Percentiles rank a stretch among this genome's conserved stretches.
These are phyloP conservation scores for Angomonas ambiguus DNA, from an alignment of 208 protist species.

Conservation along the genomic window DNA sequence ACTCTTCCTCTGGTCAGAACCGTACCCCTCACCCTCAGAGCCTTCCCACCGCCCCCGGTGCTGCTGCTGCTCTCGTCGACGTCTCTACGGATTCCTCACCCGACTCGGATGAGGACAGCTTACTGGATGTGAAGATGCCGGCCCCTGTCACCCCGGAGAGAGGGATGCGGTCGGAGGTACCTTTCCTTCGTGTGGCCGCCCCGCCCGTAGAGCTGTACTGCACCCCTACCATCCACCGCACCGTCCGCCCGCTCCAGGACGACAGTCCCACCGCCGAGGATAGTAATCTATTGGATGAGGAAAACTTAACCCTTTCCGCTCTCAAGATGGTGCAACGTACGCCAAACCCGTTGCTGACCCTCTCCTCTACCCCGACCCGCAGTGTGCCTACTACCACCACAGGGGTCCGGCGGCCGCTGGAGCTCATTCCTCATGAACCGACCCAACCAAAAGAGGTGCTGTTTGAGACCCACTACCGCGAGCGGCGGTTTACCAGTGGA, in stretches of 20 bases:
- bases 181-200: background rate
- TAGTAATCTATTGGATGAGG: background rate
- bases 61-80: background rate
- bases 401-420: background rate
- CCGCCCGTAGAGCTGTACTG: background rate
- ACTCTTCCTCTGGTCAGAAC: background rate
- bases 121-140: background rate
- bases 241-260: too few species aligned
- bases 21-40: background rate
- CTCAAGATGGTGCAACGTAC: constrained; percentile 3
- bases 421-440: background rate
- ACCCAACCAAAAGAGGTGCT: background rate
- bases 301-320: background rate
- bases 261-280: constrained; percentile 1
- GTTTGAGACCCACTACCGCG: background rate
- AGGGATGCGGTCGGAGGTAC: background rate
- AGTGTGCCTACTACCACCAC: background rate
- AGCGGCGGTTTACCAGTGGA: background rate
- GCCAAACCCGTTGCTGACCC: background rate
- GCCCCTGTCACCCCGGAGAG: constrained; percentile 5
- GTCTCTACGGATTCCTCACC: too few species aligned
- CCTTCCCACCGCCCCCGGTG: background rate
- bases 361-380: background rate
- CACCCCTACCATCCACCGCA: background rate
- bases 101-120: background rate